These are phyloP conservation scores for Oxytropis ochrocephala DNA, from an alignment of 306 rosid genomes.

Conservation along the genomic window DNA sequence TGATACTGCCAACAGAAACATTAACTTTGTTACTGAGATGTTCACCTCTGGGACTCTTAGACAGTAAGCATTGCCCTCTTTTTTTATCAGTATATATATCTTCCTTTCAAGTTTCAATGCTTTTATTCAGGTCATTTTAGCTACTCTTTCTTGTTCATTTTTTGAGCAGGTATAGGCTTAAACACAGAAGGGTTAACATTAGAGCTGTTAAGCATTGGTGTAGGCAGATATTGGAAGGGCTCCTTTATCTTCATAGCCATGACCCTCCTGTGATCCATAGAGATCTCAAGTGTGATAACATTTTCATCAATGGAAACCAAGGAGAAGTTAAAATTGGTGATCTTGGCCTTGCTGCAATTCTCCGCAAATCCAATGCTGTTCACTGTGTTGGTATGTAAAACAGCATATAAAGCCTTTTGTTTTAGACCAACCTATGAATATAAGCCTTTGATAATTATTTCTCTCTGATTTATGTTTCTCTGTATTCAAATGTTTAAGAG, in stretches of 20 bases:
- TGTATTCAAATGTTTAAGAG: background rate
- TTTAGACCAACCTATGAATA: conserved; percentile 6
- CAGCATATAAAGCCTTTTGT: conserved; percentile 12
- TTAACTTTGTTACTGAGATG: conserved; percentile 97
- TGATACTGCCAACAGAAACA: conserved; percentile 66
- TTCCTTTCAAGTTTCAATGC: background rate
- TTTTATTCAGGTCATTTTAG: background rate
- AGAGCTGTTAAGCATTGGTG: conserved; percentile 99
- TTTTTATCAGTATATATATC: background rate
- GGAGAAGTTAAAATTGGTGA: conserved; percentile 98
- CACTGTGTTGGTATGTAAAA: conserved; percentile 75
- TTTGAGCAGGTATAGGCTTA: conserved; percentile 67
- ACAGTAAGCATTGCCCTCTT: conserved; percentile 51
- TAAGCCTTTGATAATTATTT: background rate
- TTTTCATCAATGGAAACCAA: conserved; percentile 95
- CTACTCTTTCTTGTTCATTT: conserved; percentile 8
- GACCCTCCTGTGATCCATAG: conserved; percentile 95
- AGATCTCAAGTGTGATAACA: conserved; percentile 97
- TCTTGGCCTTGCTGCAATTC: conserved; percentile 94
- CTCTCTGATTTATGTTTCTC: background rate
- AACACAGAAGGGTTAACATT: conserved; percentile 72
- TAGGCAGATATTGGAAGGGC: conserved; percentile 89
- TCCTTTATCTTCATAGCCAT: conserved; percentile 77
- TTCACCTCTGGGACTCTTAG: conserved; percentile 96
- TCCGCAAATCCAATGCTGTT: conserved; percentile 74